Base-by-base conservation (phyloP, 2,329 filamentous ascomycete genomes). In the Phaeosphaeriaceae sp. region DNA sequence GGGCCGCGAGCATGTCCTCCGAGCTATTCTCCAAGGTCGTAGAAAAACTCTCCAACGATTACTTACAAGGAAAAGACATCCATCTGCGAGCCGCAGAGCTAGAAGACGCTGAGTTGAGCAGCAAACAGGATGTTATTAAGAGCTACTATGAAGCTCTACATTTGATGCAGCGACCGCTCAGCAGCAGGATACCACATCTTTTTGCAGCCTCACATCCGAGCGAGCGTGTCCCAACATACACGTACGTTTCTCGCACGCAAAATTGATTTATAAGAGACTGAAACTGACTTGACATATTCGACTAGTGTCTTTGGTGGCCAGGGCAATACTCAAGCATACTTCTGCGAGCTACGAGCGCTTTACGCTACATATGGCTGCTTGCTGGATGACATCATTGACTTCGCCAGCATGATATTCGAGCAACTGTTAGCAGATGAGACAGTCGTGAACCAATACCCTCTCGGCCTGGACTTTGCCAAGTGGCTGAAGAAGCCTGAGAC, bases 241-340 rank as follows among this genome's bases (percentile, higher is more conserved):
- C 48, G 44, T 46, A 25, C 17, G 44, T 46, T 24, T n/a, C 2
- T 46, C 15, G 6, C 4, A n/a, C 17, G 3, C 15, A 17, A 17
- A 9, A 21, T 2, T 21, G 7, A 17, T 46, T 13, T 19, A 24
- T 1, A 49, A 42, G 17, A 53, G 57, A 46, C 13, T 25, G 24
- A 60, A 31, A 27, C 57, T 48, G 4, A 60, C 51, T 54, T 40
- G 36, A 17, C 9, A 27, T 27, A 9, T n/a, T 40, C 63, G 55
- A 54, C 53, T 53, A 20, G 40, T 20, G 55, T 73, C 22, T 73
- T 73, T 47, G 70, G 70, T 6, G 71, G 71, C 7, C 71, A 74
- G 51, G 71, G 71, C 13, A 72, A 72, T 47, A 69, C 65, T 19
- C 57, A 68, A 36, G 52, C 61, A 25, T 72, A 70, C 56, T 65